Base-by-base conservation (phyloP, 129 eudicot genomes). In the Escallonia herrerae region DNA sequence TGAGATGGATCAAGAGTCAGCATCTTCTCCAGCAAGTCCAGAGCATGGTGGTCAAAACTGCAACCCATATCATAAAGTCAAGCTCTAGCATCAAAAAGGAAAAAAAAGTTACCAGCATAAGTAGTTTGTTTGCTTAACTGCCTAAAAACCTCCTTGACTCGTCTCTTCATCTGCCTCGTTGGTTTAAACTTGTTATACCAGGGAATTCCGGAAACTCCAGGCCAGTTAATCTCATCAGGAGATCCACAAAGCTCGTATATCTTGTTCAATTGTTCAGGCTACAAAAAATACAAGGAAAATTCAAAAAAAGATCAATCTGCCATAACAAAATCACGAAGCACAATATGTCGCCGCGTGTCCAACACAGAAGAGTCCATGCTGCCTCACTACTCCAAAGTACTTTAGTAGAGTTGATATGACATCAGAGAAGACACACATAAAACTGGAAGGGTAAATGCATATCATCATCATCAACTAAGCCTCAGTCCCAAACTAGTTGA, bases 171-270 rank as follows among this genome's bases (percentile, higher is more conserved):
- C 46, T 80, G 90, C 48, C 96, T 81, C 40, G 83, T 56, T 22
- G 99, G 99, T 76, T 89, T 93, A 73, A 88, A 89, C 71, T 89
- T 93, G 85, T 72, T 89, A 76, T 93, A 93, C 99, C 99, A 89
- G 33, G 89, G 91, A 59, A 80, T 70, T 71, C 75, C 89, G 62
- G 99, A 81, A 63, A 93, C 99, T 43, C 96, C 96, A 67, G 99
- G 99, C 96, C 99, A 93, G 51, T 73, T 83, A 43, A 63, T 68
- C 82, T 93, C 99, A 70, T 93, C 96, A 48, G 96, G 99, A 43
- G 89, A 75, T 58, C 99, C 95, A 86, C 99, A 93, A 62, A 93
- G 91, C 77, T 93, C 96, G 60, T 71, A 93, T 62, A 93, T 89
- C 77, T 86, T 93, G 71, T 69, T 89, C 72, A 89, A 69, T 77